These are phyloP conservation scores for Fraxinus quadrangulata DNA, from an alignment of 257 asterid species.

Conservation along the genomic window DNA sequence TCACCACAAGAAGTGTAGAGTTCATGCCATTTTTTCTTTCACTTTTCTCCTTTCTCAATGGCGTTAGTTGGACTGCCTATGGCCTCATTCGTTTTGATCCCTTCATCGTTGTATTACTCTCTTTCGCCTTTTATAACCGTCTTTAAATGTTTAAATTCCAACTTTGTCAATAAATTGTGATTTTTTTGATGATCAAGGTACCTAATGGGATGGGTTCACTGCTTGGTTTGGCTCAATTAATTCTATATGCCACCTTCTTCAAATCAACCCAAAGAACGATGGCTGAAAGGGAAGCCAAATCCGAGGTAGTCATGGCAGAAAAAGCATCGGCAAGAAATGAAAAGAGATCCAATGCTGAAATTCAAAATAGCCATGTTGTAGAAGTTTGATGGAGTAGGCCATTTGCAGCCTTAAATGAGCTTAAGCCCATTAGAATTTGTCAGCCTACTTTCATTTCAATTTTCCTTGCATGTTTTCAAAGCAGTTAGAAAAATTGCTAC, in stretches of 20 bases:
- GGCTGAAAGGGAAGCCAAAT: conserved; percentile 50
- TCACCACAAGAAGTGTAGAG: conserved; percentile 78
- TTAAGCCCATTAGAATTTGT: too few relatives aligned
- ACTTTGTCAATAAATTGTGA: too few relatives aligned
- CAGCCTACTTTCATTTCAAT: too few relatives aligned
- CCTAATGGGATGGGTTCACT: conserved; percentile 73
- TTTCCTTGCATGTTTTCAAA: too few relatives aligned
- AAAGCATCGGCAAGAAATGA: conserved; percentile 19
- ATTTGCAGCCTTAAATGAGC: neutral
- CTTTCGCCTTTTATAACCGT: too few relatives aligned
- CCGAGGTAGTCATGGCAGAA: conserved; percentile 46
- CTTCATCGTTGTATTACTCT: conserved; percentile 55
- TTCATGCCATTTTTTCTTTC: conserved; percentile 88
- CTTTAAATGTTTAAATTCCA: too few relatives aligned
- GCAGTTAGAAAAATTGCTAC: too few relatives aligned
- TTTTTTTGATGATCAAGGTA: conserved; percentile 38
- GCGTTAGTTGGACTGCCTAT: conserved; percentile 75
- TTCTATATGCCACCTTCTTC: conserved; percentile 69
- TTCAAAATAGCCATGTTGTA: conserved; percentile 7
- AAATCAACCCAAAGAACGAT: conserved; percentile 55
- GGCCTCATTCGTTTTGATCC: conserved; percentile 72
- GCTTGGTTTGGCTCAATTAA: conserved; percentile 73
- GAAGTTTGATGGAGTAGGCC: conserved; percentile 11
- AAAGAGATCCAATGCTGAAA: conserved; percentile 1
- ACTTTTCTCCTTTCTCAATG: conserved; percentile 74